These are phyloP conservation scores for Heterococcus sp. DNA, from an alignment of 108 stramenopile species.

Conservation along the genomic window DNA sequence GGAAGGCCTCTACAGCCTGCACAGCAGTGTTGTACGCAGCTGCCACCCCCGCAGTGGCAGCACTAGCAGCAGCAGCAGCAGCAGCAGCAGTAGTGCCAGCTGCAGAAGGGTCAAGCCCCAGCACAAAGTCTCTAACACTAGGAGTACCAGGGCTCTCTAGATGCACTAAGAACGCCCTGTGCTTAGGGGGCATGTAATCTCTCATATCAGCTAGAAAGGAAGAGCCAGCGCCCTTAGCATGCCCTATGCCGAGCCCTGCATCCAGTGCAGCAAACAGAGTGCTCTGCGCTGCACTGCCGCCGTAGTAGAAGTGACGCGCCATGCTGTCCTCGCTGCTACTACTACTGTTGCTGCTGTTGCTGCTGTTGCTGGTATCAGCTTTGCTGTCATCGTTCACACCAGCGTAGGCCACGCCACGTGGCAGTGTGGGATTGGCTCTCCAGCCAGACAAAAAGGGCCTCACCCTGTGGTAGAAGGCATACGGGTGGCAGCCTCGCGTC, in stretches of 20 bases:
- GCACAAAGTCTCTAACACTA: constrained; percentile 17
- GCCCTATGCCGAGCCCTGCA: constrained; percentile 16
- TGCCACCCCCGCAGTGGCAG: too few relatives aligned
- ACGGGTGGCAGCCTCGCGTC: constrained; percentile 53
- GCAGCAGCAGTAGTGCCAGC: not conserved
- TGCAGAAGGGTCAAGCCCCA: not conserved
- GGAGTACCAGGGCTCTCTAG: constrained; percentile 6
- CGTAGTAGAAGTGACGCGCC: constrained; percentile 6
- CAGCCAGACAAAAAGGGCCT: constrained; percentile 49
- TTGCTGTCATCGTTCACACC: not conserved
- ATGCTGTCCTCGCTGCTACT: not conserved
- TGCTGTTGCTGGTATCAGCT: too few relatives aligned
- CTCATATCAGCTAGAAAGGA: constrained; percentile 26
- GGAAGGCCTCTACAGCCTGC: not conserved
- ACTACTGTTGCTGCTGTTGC: not conserved
- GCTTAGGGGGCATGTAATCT: constrained; percentile 35
- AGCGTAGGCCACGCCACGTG: constrained; percentile 36
- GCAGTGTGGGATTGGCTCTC: constrained; percentile 50
- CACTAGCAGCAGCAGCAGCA: not conserved
- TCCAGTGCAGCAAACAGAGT: constrained; percentile 36
- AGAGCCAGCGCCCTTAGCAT: constrained; percentile 7
- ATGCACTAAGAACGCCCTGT: constrained; percentile 35
- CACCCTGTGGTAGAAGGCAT: constrained; percentile 51
- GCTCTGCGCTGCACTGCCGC: constrained; percentile 43
- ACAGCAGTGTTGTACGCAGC: constrained; percentile 19